Conservation (phyloP, 176 grass and related monocot species). For the barley (Hordeum vulgare) region MorexV3_pseudomolecules_assembly NC_058519.1:553651669-553652168, state of each 20-base stretch:
- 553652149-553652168: background rate
- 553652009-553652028: background rate
- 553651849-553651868: constrained; percentile 56
- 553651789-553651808: constrained; percentile 90
- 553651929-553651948: constrained; percentile 35
- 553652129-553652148: too few relatives aligned
- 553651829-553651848: constrained; percentile 91
- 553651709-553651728: too few relatives aligned
- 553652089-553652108: background rate
- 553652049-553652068: background rate
- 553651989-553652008: background rate
- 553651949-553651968: constrained; percentile 23
- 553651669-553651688: constrained; percentile 47
- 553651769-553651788: constrained; percentile 57
- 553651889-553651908: constrained; percentile 67
- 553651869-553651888: constrained; percentile 55
- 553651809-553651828: constrained; percentile 60
- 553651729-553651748: background rate
- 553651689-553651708: background rate
- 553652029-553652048: background rate
- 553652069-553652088: constrained; percentile 1
- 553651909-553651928: constrained; percentile 64
- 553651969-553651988: constrained; percentile 19
- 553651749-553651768: constrained; percentile 19
- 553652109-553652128: background rate